A percentile compares a stretch with the other conserved stretches of the same genome.
Evolutionary conservation across 805 yeast genomes (phyloP).

Genomic region (Blastobotrys attinorum): DNA sequence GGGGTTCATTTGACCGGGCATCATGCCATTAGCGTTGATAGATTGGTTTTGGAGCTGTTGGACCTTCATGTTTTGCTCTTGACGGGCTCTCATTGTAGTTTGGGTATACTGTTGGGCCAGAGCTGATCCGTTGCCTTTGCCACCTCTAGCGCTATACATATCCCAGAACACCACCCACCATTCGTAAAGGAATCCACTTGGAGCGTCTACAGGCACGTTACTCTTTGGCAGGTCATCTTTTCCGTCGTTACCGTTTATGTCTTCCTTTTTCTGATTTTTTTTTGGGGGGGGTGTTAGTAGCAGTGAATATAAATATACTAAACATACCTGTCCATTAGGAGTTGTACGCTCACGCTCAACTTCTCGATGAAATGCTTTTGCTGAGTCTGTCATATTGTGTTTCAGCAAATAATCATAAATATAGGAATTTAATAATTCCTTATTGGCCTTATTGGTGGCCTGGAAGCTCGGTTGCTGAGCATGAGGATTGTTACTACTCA

Average conservation of each 20-base stretch:
- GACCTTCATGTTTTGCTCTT: slow-evolving; percentile 34
- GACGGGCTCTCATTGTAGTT: slow-evolving; percentile 38
- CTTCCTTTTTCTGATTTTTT: slow-evolving; percentile 7
- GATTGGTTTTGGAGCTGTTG: slow-evolving; percentile 31
- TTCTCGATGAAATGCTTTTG: slow-evolving; percentile 64
- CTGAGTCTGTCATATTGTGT: slow-evolving; percentile 63
- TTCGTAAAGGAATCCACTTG: slow-evolving; percentile 79
- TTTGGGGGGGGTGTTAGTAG: not conserved
- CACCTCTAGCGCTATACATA: slow-evolving; percentile 73
- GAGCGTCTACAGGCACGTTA: slow-evolving; percentile 54
- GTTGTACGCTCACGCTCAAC: slow-evolving; percentile 38
- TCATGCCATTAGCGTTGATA: slow-evolving; percentile 18
- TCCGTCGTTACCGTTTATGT: not conserved
- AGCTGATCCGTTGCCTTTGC: slow-evolving; percentile 47
- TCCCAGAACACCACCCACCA: slow-evolving; percentile 99
- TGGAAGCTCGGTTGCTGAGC: no score
- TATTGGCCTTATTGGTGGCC: slow-evolving; percentile 4
- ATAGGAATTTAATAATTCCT: slow-evolving; percentile 56
- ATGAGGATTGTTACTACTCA: no score
- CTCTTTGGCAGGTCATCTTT: slow-evolving; percentile 17
- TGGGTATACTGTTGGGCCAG: slow-evolving; percentile 68
- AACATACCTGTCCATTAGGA: not conserved
- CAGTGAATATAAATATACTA: no score
- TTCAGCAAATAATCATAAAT: slow-evolving; percentile 79
- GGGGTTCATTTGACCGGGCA: slow-evolving; percentile 8